Conservation (phyloP, 2,329 filamentous ascomycete species). For the Drechslera avenae region DNA sequence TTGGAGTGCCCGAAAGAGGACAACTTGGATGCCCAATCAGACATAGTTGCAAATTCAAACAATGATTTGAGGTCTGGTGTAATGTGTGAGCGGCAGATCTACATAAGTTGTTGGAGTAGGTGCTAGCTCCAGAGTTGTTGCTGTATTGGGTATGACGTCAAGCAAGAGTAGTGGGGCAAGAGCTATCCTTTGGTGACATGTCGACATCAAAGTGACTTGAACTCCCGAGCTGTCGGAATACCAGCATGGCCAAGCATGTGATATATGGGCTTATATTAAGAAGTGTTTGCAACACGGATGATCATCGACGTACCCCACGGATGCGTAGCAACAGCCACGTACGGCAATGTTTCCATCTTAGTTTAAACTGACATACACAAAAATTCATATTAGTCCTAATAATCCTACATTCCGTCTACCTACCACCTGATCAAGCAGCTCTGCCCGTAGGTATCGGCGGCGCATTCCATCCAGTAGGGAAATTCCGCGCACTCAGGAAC, state of each 20-base stretch:
- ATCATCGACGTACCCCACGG: neutral
- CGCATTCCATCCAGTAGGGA: conserved; percentile 52
- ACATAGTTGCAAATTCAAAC: conserved; percentile 20
- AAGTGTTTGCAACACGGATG: too few species aligned
- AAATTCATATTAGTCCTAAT: neutral
- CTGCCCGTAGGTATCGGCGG: conserved; percentile 29
- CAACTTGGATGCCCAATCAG: conserved; percentile 40
- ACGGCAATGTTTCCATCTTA: neutral
- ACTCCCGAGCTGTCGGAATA: conserved; percentile 2
- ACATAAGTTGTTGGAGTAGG: neutral
- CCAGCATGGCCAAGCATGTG: neutral
- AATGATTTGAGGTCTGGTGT: neutral
- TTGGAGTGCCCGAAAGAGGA: conserved; percentile 44
- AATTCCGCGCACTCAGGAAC: conserved; percentile 74
- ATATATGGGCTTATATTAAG: neutral
- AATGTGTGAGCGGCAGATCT: conserved; percentile 3
- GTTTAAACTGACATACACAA: neutral
- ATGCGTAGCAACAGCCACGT: neutral
- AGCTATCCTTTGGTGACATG: neutral
- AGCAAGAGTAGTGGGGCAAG: conserved; percentile 18
- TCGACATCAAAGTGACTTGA: neutral
- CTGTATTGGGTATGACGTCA: conserved; percentile 27
- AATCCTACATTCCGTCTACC: neutral
- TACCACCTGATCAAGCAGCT: conserved; percentile 12
- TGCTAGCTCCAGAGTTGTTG: conserved; percentile 2